Evolutionary conservation across 768 basidiomycete genomes (phyloP).

Genomic region (Leccinum subgranulosum): DNA sequence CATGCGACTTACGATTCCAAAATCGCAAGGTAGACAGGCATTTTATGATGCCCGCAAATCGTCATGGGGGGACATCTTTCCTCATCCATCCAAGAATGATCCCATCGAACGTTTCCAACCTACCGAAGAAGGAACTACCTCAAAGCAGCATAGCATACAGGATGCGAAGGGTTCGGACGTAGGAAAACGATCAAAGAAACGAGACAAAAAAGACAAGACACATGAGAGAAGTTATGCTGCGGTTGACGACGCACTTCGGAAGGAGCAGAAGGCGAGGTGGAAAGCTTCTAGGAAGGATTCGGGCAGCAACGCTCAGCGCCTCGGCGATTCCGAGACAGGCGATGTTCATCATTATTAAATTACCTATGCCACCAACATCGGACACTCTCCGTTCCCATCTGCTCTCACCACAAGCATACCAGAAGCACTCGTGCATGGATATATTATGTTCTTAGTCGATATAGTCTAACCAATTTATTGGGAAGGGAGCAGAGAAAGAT

Average conservation of each 20-base stretch:
- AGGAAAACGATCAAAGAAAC: constrained; percentile 44
- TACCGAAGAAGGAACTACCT: constrained; percentile 23
- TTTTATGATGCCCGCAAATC: constrained; percentile 96
- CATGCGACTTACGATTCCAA: constrained; percentile 87
- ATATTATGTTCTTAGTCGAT: constrained; percentile 1
- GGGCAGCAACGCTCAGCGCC: constrained; percentile 1
- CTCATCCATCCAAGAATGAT: constrained; percentile 78
- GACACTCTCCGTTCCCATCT: background rate
- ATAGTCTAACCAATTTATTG: background rate
- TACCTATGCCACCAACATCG: background rate
- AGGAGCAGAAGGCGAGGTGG: constrained; percentile 35
- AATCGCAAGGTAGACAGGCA: constrained; percentile 91
- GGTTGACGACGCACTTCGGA: constrained; percentile 37
- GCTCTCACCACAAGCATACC: background rate
- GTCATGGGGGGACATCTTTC: constrained; percentile 93
- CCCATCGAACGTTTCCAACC: constrained; percentile 62
- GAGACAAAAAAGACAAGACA: constrained; percentile 20
- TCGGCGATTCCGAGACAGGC: constrained; percentile 10
- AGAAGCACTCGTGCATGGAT: background rate
- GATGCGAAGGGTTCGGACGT: constrained; percentile 49
- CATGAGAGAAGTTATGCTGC: constrained; percentile 27
- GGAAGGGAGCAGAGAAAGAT: background rate
- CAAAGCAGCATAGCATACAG: constrained; percentile 25
- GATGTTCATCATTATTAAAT: constrained; percentile 5
- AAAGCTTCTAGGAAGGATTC: constrained; percentile 19